phyloP scores from a whole-genome alignment of 805 yeast species.

The Sungouiella blattae region DNA sequence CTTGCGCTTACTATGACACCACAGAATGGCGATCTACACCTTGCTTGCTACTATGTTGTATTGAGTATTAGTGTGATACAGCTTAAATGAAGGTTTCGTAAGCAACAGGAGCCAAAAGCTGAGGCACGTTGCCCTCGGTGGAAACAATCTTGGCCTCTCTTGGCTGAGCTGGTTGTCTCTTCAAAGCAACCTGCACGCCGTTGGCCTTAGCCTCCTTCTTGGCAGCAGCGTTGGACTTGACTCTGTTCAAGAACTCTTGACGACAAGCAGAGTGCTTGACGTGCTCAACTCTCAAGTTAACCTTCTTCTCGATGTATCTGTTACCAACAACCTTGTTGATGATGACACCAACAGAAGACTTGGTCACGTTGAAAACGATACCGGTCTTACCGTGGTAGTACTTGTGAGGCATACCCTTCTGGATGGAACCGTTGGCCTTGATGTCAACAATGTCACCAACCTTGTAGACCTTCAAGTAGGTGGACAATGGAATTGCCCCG shows the following conservation, averaged over 20 bases:
- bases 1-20: too few relatives aligned
- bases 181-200: constrained; percentile 87
- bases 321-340: constrained; percentile 97
- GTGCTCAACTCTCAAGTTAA: constrained; percentile 98
- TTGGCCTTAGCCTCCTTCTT: constrained; percentile 91
- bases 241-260: constrained; percentile 98
- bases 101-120: constrained; percentile 98
- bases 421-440: constrained; percentile 98
- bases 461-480: constrained; percentile 96
- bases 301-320: constrained; percentile 99
- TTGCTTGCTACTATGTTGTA: constrained; percentile 1
- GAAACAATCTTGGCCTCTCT: constrained; percentile 86
- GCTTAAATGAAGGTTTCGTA: constrained; percentile 98
- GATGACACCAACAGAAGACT: constrained; percentile 96
- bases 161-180: constrained; percentile 99
- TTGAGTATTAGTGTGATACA: constrained; percentile 12
- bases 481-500: constrained; percentile 91
- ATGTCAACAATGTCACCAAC: constrained; percentile 99
- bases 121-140: constrained; percentile 82
- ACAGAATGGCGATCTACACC: too few relatives aligned
- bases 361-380: constrained; percentile 98
- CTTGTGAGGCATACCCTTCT: constrained; percentile 99
- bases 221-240: constrained; percentile 92
- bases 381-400: constrained; percentile 99
- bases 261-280: constrained; percentile 99